Evolutionary conservation across 352 stramenopile genomes (phyloP), one percentile per base, ranked within the genome.

Genomic region (Pythium sp.): DNA sequence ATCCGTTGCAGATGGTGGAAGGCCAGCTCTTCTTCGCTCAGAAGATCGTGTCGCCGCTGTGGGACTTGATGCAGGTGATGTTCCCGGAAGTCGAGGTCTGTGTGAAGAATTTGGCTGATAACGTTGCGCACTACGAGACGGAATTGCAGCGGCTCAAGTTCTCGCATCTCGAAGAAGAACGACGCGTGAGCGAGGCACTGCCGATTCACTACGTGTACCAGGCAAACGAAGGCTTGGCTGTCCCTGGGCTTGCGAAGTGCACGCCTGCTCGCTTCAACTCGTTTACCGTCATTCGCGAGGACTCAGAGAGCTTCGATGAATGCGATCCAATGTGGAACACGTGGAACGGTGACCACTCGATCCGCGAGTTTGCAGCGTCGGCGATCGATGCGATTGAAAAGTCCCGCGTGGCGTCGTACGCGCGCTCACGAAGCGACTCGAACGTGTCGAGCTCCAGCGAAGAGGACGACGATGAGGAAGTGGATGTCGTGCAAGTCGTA

Each of bases 231-330:
- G 87, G 87, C 41, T 76, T 92, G 51, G 87, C 87, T 2, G 82
- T 95, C 14, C 81, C 82, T n/a, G 87, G 86, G 15, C 68, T 91
- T 32, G 83, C 83, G 3, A 79, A 84, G 38, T 89, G 86, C 70
- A 92, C 84, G 22, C 87, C 86, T 9, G 87, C 87, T 30, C 92
- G 90, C 57, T 95, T 95, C 58, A 93, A 92, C 62, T 95, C 86
- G 61, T 95, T 95, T 67, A 84, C 83, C 9, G 81, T 74, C 11
- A 84, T 85, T 34, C 78, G 76, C 1, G 80, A 87, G 68, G 76
- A 76, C 36, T 65, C 69, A 11, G 67, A 69, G 24, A 69, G 63
- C 26, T 49, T 58, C 9, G 68, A 68, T 20, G 69, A 74, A 65
- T 63, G 65, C 18, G 78, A 73, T 5, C 43, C 43, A 18, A 51